A percentile compares a stretch with the other conserved stretches of the same genome.
These are phyloP conservation scores for Cytospora chrysosperma DNA, from an alignment of 2,329 filamentous ascomycete genomes.

Conservation along the genomic window DNA sequence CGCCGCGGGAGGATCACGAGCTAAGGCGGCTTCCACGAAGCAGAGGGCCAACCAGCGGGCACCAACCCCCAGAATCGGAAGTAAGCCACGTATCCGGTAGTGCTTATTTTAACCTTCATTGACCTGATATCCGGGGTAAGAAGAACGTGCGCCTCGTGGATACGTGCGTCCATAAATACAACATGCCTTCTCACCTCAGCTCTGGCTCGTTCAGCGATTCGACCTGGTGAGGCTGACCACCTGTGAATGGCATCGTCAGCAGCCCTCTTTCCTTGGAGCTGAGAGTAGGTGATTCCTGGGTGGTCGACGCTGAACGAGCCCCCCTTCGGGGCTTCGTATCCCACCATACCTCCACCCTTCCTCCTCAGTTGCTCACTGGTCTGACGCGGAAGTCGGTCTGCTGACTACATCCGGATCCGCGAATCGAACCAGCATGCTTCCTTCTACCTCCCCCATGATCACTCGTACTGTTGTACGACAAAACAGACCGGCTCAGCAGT, in stretches of 20 bases:
- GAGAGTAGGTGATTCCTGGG: neutral
- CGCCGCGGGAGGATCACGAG: slow-evolving; percentile 1
- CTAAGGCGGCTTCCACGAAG: slow-evolving; percentile 3
- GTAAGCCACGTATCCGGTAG: slow-evolving; percentile 8
- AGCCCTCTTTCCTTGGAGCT: neutral
- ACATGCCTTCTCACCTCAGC: neutral
- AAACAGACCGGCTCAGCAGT: neutral
- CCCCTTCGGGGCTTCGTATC: slow-evolving; percentile 1
- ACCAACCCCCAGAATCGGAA: neutral
- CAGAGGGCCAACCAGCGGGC: neutral
- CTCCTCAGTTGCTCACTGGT: neutral
- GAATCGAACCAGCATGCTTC: neutral
- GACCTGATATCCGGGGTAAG: slow-evolving; percentile 15
- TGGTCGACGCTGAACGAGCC: neutral
- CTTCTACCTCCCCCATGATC: neutral
- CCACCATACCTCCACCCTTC: neutral
- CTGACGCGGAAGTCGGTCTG: slow-evolving; percentile 6
- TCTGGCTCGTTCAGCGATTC: neutral
- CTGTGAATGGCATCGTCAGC: neutral
- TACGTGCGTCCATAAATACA: neutral
- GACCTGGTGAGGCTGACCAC: neutral
- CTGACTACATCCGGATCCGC: slow-evolving; percentile 1
- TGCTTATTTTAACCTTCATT: slow-evolving; percentile 5
- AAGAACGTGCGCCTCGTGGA: neutral
- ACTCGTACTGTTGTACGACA: neutral